Evolutionary conservation across 176 grass and related monocot genomes (phyloP).

Genomic region (Carex myosuroides): DNA sequence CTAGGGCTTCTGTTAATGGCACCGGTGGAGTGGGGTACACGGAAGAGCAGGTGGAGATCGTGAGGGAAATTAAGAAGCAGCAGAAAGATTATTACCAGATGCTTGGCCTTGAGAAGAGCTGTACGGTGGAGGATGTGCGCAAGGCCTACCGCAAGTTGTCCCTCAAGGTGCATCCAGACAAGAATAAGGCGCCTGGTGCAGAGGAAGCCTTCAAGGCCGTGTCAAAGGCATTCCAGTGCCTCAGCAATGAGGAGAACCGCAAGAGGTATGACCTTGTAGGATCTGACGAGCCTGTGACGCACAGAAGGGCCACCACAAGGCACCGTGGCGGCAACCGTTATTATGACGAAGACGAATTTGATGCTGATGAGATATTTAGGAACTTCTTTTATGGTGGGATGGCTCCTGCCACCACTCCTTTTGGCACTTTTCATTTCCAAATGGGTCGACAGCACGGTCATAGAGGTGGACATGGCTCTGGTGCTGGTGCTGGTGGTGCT

Average conservation of each 20-base stretch:
- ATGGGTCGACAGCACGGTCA: conserved; percentile 39
- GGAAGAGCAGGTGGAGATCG: conserved; percentile 62
- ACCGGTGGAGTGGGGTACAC: conserved; percentile 32
- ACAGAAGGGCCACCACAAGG: conserved; percentile 41
- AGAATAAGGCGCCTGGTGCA: conserved; percentile 76
- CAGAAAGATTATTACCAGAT: conserved; percentile 90
- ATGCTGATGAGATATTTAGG: conserved; percentile 95
- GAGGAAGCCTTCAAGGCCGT: conserved; percentile 97
- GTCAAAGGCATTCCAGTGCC: conserved; percentile 93
- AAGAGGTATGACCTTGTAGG: conserved; percentile 73
- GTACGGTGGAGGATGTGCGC: conserved; percentile 80
- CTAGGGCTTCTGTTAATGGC: conserved; percentile 23
- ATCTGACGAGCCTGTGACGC: conserved; percentile 48
- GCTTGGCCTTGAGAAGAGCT: conserved; percentile 61
- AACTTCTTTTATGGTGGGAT: conserved; percentile 89
- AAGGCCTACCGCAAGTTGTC: conserved; percentile 96
- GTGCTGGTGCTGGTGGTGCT: neutral
- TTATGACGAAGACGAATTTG: conserved; percentile 68
- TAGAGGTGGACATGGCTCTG: neutral
- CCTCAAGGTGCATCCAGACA: conserved; percentile 94
- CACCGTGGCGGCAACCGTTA: conserved; percentile 31
- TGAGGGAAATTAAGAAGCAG: conserved; percentile 70
- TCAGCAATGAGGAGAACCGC: conserved; percentile 64
- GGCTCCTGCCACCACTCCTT: conserved; percentile 63
- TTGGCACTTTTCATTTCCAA: conserved; percentile 66